Base-by-base conservation (phyloP, 495 filamentous ascomycete genomes). In the Xylaria palmicola region DNA sequence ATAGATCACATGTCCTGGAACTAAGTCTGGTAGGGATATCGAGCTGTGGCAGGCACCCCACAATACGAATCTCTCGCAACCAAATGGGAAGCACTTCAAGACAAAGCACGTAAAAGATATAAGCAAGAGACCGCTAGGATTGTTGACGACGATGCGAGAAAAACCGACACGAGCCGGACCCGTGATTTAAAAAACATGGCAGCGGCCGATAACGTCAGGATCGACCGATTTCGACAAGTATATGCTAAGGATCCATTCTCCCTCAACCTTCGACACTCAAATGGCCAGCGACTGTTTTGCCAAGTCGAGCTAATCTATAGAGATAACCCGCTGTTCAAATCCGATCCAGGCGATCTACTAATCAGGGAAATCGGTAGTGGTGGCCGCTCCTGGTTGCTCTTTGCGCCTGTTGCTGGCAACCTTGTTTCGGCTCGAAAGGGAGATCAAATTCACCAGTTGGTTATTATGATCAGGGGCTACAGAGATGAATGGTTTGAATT, bases 231-330 rank as follows among this genome's bases (percentile, higher is more conserved):
- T 29, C 85, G 90, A 39, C 87, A 89, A 58, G 94, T 99, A 17
- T 83, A 84, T 52, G 93, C 93, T 36, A 87, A 94, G 61, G 94
- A 99, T 69, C 85, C 87, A 49, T 99, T 98, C 75, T 87, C 86
- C 57, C 77, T 99, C 56, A 86, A 93, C 61, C 73, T 99, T 3
- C 81, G 83, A 59, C 94, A 99, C 72, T 95, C 95, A 1, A 95
- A 82, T 69, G 95, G 93, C 0, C 92, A 97, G 66, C 78, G 90
- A 39, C 80, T 98, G 20, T 90, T 89, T 62, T 97, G 94, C 68
- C 89, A 88, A 54, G 85, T 95, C n/a, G 95, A 98, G 69, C 67
- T 98, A 6, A 80, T 97, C 9, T 79, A 93, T 44, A 85, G 94
- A 70, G 94, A 98, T 70, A 90, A 90, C 41, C 74, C 84, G 19